Base-by-base conservation (phyloP, 345 rosid genomes). In the Rhizophora mangle region DNA sequence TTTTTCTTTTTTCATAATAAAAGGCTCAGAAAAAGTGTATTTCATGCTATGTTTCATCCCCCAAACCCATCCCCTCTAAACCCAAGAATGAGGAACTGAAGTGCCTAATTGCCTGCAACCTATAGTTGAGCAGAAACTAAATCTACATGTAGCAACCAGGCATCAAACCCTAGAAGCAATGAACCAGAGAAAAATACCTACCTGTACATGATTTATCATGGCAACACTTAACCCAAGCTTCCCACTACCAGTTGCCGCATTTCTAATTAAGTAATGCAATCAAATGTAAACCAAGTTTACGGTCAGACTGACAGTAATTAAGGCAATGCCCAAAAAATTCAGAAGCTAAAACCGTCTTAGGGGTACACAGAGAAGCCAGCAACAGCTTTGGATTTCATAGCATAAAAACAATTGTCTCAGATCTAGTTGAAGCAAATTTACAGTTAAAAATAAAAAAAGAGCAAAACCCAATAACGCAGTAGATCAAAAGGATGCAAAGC, bases 371-470 rank as follows among this genome's bases (percentile, higher is more conserved):
- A 68, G 22, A 61, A 24, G 56, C 64, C 22, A 52, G 52, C 58
- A 24, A 39, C 51, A 32, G 56, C 72, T 63, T 52, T 30, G 59
- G 62, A 67, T 39, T 66, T n/a, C 61, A 65, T 7, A 36, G 62
- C 22, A 32, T 19, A 69, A 74, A 16, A 7, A 51, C 6, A 46
- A 62, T 39, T 61, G 32, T 62, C 32, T 67, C 82, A 76, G 87
- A 83, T 81, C 83, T 67, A 79, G 64, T n/a, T 8, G 54, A 74
- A 67, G 46, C 60, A 13, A 13, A 52, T 49, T 62, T 26, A 36
- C 20, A 22, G 51, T 26, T 21, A 1, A 21, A 22, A 56, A 22
- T 0, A 5, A 8, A 8, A 34, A 24, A 22, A 5, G 6, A 3
- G 22, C 29, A 36, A 30, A 56, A 49, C 60, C 6, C 9, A 39